Base-by-base conservation (phyloP, 2,329 filamentous ascomycete genomes). In the Cryoendolithus antarcticus region DNA sequence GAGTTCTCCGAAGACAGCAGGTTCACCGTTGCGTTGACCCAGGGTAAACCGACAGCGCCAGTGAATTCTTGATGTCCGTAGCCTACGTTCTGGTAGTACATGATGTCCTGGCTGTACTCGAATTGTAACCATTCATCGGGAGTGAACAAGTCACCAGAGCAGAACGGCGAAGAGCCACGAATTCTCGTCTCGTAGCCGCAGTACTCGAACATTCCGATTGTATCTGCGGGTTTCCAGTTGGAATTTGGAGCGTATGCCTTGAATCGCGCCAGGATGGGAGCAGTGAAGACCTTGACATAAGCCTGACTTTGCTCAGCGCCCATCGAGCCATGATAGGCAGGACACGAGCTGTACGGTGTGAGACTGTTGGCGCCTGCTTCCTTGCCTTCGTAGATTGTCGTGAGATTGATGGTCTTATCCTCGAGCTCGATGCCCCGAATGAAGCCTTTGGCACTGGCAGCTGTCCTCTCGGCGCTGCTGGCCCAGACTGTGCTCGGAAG, bases 151-250 rank as follows among this genome's bases (percentile, higher is more conserved):
- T 63, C 62, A 0, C 74, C 62, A 38, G 72, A 66, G 53, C 79
- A 82, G 63, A 74, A 82, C 0, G 76, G 73, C 4, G 74, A 80
- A 2, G 59, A 61, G 1, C 78, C 77, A 0, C 66, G 74, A 46
- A 82, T 80, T 49, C 82, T 78, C 2, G 71, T 75, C 50, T 84
- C 79, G 43, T 80, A 83, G 3, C 76, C 79, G 48, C 79, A 84
- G n/a, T 82, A 64, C 48, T 82, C 81, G 0, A 77, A 76, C 36
- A 82, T 76, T 28, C 70, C 77, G 38, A 77, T 72, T 9, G 82
- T 65, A 48, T 82, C 77, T 35, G 67, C 63, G 15, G 66, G 57
- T 0, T 73, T 79, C 58, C 81, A 79, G 59, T 80, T 75, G 58
- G 82, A 79, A 0, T 53, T 61, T 1, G 67, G 71, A 2, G 65